A percentile compares a stretch with the other conserved stretches of the same genome.
phyloP scores from a whole-genome alignment of 1,139 yeast genomes.

The Schwanniomyces etchellsii region DNA sequence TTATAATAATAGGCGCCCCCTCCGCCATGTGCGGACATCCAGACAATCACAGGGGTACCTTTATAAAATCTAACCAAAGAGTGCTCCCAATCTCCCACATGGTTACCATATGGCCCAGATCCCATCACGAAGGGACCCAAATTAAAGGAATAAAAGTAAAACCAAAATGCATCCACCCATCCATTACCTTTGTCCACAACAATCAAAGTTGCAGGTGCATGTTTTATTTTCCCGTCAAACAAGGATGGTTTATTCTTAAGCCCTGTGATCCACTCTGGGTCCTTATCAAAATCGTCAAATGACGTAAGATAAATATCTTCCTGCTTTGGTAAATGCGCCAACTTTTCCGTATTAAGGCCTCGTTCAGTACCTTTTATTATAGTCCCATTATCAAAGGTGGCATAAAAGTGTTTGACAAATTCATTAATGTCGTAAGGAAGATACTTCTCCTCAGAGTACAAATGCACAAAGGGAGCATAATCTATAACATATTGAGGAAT shows the following conservation, averaged over 20 bases:
- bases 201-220: conserved; percentile 78
- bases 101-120: conserved; percentile 93
- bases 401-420: conserved; percentile 60
- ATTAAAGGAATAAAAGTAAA: conserved; percentile 90
- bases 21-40: conserved; percentile 99
- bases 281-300: conserved; percentile 60
- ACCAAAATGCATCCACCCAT: conserved; percentile 93
- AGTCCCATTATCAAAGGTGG: conserved; percentile 44
- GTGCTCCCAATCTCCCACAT: conserved; percentile 98
- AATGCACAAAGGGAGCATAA: conserved; percentile 74
- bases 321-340: conserved; percentile 27
- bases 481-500: conserved; percentile 74
- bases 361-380: conserved; percentile 31
- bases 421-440: conserved; percentile 77
- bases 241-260: conserved; percentile 58
- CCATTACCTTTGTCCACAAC: conserved; percentile 93
- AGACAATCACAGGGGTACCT: conserved; percentile 81
- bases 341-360: conserved; percentile 30
- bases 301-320: conserved; percentile 50
- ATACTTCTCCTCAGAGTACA: conserved; percentile 85
- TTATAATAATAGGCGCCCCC: conserved; percentile 83
- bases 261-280: conserved; percentile 90
- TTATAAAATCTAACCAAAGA: conserved; percentile 77
- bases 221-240: conserved; percentile 60
- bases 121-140: conserved; percentile 98